These are phyloP conservation scores for Fusarium multiceps DNA, from an alignment of 2,329 filamentous ascomycete genomes.

Conservation along the genomic window DNA sequence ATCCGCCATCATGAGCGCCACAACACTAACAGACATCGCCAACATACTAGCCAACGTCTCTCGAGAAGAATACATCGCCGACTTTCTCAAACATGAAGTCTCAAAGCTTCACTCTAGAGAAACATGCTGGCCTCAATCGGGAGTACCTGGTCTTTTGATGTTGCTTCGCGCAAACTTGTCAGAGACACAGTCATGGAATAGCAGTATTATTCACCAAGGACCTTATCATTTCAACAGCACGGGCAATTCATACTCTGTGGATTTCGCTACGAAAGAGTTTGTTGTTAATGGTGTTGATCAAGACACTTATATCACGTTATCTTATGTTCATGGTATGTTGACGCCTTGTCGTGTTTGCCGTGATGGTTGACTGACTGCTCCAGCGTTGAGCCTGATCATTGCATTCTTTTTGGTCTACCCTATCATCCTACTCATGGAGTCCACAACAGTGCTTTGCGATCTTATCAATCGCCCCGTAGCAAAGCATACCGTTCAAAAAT, in stretches of 20 bases:
- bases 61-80: not conserved
- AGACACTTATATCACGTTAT: constrained; percentile 1
- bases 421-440: constrained; percentile 8
- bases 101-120: constrained; percentile 4
- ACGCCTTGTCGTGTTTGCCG: accelerated
- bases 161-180: not conserved
- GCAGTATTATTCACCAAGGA: not conserved
- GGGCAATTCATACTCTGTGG: not conserved
- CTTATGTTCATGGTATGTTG: constrained; percentile 5
- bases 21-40: not conserved
- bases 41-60: not conserved
- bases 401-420: constrained; percentile 14
- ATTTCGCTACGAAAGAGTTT: not conserved
- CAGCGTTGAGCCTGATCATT: not conserved
- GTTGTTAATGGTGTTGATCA: constrained; percentile 10
- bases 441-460: constrained; percentile 5
- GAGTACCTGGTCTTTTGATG: not conserved
- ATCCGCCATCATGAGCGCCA: not conserved
- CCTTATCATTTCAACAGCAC: not conserved
- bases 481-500: constrained; percentile 10
- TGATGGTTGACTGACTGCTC: not conserved
- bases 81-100: constrained; percentile 9
- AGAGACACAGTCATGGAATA: not conserved
- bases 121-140: constrained; percentile 16
- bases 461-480: constrained; percentile 19